Evolutionary conservation across 106 monocot species (phyloP), one percentile per base, ranked within the genome.

Genomic region (Agapanthus africanus): DNA sequence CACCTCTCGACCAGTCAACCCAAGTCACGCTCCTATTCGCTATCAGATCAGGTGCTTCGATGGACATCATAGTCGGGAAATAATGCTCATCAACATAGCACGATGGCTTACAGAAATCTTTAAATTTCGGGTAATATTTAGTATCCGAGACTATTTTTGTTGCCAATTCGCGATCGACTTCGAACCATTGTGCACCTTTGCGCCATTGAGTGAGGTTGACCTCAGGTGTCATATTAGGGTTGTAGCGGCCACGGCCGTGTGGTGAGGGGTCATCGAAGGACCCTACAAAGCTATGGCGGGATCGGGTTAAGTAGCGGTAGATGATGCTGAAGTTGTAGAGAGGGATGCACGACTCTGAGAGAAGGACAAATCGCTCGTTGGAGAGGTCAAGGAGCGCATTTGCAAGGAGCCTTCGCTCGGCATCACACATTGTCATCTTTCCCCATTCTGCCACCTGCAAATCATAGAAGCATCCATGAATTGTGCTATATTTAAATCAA

Each of bases 181-280:
- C 83, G 18, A 87, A 87, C 87, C 87, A 87, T 50, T 87, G 87
- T 4, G 87, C 74, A 10, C 80, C 87, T 63, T 87, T 87, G 37
- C 87, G 77, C 87, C 87, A 87, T 21, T 87, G 46, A 6, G 38
- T 5, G 6, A 80, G 27, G 38, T 64, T 76, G 36, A 87, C 68
- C 39, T 73, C 69, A 0, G 87, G 87, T 3, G 61, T 68, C 83
- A 87, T 78, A 27, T 23, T 57, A 0, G 37, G 41, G 26, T 70
- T 65, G 28, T 87, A 87, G 31, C 87, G 70, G 0, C 87, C 87
- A 34, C 87, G 71, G 15, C 75, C 80, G 6, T 70, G 39, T 6
- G 71, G 74, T 22, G 78, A 59, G 18, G 69, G 70, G 44, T 87
- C 77, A 21, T 83, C 83, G 26, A 83, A 87, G 2, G 75, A 37